Conservation (phyloP, 768 basidiomycete species). For the Leccinum boreale region DNA sequence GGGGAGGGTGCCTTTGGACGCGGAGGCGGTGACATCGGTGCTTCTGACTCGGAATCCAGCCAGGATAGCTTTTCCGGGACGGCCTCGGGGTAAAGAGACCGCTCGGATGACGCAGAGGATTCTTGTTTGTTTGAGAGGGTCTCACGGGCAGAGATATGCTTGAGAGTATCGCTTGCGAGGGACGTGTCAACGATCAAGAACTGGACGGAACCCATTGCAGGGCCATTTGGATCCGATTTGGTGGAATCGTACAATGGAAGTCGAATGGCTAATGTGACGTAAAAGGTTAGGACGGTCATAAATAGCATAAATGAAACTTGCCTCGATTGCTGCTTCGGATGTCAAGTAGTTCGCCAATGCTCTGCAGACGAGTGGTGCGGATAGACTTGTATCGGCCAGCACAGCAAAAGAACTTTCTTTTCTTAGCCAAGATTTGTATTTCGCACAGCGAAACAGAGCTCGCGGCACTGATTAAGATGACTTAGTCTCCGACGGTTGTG, state of each 20-base stretch:
- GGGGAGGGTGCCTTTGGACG: conserved; percentile 18
- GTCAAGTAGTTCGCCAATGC: conserved; percentile 24
- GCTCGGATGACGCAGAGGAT: conserved; percentile 11
- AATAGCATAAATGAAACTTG: conserved; percentile 30
- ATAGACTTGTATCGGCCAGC: conserved; percentile 25
- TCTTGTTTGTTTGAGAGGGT: conserved; percentile 16
- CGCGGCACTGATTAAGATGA: conserved; percentile 9
- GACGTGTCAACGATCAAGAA: conserved; percentile 23
- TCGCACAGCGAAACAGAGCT: conserved; percentile 25
- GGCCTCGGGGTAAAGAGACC: conserved; percentile 18
- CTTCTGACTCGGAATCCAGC: conserved; percentile 17
- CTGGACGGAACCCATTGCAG: conserved; percentile 25
- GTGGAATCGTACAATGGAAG: conserved; percentile 34
- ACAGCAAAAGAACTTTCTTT: conserved; percentile 28
- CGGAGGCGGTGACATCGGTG: conserved; percentile 18
- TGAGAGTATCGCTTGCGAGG: conserved; percentile 13
- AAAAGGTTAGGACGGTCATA: conserved; percentile 27
- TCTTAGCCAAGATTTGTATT: conserved; percentile 27
- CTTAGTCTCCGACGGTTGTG: conserved; percentile 7
- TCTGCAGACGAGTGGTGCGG: conserved; percentile 28
- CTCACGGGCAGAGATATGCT: conserved; percentile 16
- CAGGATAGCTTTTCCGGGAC: conserved; percentile 21
- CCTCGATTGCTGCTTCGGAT: conserved; percentile 25
- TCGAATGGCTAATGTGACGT: conserved; percentile 28
- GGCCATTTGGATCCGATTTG: conserved; percentile 27